Conservation (phyloP, 148 eudicot genomes). For the Persicaria tinctoria region DNA sequence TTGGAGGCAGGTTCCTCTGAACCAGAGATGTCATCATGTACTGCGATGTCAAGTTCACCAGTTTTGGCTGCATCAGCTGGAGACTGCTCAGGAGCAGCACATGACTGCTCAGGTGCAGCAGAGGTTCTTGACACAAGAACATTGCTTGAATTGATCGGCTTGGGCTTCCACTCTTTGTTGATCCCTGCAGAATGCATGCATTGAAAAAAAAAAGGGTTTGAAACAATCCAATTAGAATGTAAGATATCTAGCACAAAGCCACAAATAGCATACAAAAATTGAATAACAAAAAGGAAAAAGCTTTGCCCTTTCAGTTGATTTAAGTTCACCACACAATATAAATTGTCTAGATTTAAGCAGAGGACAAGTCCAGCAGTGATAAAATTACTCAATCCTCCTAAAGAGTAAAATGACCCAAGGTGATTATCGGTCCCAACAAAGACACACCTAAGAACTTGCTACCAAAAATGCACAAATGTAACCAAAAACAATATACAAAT, state of each 20-base stretch:
- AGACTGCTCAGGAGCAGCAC: slow-evolving; percentile 12
- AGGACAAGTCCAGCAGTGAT: too few species aligned
- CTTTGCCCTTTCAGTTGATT: background rate
- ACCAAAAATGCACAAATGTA: background rate
- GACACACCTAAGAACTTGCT: background rate
- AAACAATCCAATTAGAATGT: background rate
- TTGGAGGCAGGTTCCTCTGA: slow-evolving; percentile 35
- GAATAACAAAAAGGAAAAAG: background rate
- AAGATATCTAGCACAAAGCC: background rate
- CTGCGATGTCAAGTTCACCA: slow-evolving; percentile 20
- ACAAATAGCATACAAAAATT: background rate
- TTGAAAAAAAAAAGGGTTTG: background rate
- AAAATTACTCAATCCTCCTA: background rate
- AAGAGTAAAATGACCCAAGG: background rate
- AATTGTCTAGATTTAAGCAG: background rate
- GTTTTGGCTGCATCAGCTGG: slow-evolving; percentile 19
- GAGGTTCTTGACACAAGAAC: slow-evolving; percentile 35
- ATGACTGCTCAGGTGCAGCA: slow-evolving; percentile 32
- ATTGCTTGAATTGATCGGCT: slow-evolving; percentile 34
- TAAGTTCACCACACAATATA: background rate
- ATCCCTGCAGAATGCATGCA: slow-evolving; percentile 32
- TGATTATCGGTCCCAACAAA: background rate
- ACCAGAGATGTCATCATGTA: slow-evolving; percentile 20
- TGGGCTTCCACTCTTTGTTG: slow-evolving; percentile 81
- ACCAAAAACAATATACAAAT: background rate